A percentile compares a stretch with the other conserved stretches of the same genome.
phyloP scores from a whole-genome alignment of 768 basidiomycete genomes.

The Xerocomellus intermedius region DNA sequence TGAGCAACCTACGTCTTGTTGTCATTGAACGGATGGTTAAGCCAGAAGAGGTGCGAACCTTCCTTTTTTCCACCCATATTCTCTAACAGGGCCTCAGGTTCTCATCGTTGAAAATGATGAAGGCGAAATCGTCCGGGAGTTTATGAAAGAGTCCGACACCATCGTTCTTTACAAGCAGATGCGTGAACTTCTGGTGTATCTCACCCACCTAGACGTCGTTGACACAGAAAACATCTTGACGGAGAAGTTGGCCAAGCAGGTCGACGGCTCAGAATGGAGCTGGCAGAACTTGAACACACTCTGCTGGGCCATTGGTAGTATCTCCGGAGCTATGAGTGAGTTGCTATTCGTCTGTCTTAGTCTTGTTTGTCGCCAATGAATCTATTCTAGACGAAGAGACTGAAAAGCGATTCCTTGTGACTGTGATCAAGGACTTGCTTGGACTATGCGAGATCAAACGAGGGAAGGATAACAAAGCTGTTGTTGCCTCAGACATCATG shows the following conservation, averaged over 20 bases:
- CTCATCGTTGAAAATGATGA: constrained; percentile 99
- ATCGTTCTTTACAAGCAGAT: constrained; percentile 99
- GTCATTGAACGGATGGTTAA: constrained; percentile 99
- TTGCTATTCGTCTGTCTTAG: constrained; percentile 14
- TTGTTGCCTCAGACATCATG: constrained; percentile 95
- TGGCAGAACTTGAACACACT: constrained; percentile 99
- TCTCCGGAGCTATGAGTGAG: constrained; percentile 98
- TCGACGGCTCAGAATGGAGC: constrained; percentile 97
- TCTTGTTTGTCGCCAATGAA: not conserved
- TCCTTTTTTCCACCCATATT: not conserved
- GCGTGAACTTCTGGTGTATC: constrained; percentile 95
- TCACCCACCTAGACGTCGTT: constrained; percentile 93
- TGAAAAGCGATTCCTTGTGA: constrained; percentile 97
- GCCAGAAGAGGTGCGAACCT: constrained; percentile 82
- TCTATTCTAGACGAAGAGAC: constrained; percentile 83
- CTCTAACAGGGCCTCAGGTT: constrained; percentile 52
- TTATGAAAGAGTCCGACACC: constrained; percentile 98
- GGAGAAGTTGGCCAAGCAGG: constrained; percentile 96
- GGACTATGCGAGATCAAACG: constrained; percentile 97
- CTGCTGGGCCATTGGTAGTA: constrained; percentile 99
- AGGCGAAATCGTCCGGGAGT: constrained; percentile 98
- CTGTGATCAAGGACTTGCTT: constrained; percentile 98
- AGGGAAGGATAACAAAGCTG: constrained; percentile 99
- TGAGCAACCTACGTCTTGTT: constrained; percentile 90
- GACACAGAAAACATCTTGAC: constrained; percentile 98